Evolutionary conservation across 2,329 filamentous ascomycete genomes (phyloP).

Genomic region (Fusarium sp.): DNA sequence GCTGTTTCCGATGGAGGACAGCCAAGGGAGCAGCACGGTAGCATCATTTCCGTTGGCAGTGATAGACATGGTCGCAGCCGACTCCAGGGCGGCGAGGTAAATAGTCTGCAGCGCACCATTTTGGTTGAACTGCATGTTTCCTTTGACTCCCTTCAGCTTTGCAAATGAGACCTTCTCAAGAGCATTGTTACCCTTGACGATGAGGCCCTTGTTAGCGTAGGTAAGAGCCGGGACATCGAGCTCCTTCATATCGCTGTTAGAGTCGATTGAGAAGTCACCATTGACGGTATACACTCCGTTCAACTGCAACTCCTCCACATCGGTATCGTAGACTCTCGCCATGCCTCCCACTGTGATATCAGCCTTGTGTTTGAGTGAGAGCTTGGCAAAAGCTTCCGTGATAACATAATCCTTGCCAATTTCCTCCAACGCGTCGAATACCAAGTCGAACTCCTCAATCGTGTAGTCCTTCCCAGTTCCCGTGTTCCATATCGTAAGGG

Average conservation of each 20-base stretch:
- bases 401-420: constrained; percentile 40
- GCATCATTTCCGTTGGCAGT: constrained; percentile 38
- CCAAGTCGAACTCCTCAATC: constrained; percentile 33
- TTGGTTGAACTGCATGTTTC: constrained; percentile 39
- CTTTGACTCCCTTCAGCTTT: constrained; percentile 41
- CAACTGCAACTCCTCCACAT: constrained; percentile 32
- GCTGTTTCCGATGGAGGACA: constrained; percentile 37
- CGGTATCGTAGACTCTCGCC: constrained; percentile 41
- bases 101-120: constrained; percentile 36
- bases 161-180: constrained; percentile 35
- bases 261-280: constrained; percentile 42
- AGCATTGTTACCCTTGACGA: constrained; percentile 35
- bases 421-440: constrained; percentile 34
- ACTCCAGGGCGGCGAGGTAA: constrained; percentile 37
- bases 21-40: constrained; percentile 32
- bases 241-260: constrained; percentile 33
- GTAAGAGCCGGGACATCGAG: constrained; percentile 28
- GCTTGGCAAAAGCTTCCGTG: constrained; percentile 33
- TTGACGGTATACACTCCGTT: constrained; percentile 39
- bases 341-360: constrained; percentile 30
- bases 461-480: constrained; percentile 25
- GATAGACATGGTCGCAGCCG: constrained; percentile 40
- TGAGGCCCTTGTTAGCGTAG: constrained; percentile 39
- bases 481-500: constrained; percentile 39
- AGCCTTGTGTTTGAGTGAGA: constrained; percentile 36